Percentiles rank a stretch among this genome's conserved stretches.
phyloP scores from a whole-genome alignment of 2,329 filamentous ascomycete species.

The Ophiocordyceps camponoti-leonardi region DNA sequence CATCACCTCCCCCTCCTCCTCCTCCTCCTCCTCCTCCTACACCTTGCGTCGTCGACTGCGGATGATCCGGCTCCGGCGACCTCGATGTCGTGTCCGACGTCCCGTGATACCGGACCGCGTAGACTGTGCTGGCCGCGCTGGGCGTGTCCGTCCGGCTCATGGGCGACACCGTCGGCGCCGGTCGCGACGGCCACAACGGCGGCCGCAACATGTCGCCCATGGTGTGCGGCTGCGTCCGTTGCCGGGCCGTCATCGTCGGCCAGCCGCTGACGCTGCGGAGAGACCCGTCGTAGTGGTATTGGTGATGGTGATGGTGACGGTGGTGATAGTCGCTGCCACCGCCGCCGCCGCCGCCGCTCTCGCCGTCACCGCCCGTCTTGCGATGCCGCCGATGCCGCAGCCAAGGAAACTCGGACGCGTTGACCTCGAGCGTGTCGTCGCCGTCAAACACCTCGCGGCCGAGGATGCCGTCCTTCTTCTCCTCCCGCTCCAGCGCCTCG shows the following conservation, averaged over 20 bases:
- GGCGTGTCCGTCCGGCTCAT: slow-evolving; percentile 44
- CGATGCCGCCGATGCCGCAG: slow-evolving; percentile 16
- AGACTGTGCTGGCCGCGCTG: slow-evolving; percentile 46
- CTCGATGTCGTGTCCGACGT: slow-evolving; percentile 32
- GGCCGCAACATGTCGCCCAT: slow-evolving; percentile 25
- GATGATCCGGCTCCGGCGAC: slow-evolving; percentile 25
- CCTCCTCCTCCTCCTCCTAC: slow-evolving; percentile 9
- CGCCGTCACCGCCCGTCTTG: slow-evolving; percentile 11
- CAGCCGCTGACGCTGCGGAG: slow-evolving; percentile 10
- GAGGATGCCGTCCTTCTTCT: slow-evolving; percentile 84
- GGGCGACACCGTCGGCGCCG: slow-evolving; percentile 35
- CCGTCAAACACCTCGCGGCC: slow-evolving; percentile 86
- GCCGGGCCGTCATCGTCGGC: slow-evolving; percentile 9
- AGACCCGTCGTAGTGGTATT: slow-evolving; percentile 9
- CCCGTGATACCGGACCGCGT: slow-evolving; percentile 43
- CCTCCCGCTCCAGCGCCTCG: slow-evolving; percentile 78
- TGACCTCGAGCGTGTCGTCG: slow-evolving; percentile 70
- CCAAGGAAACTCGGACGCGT: slow-evolving; percentile 33
- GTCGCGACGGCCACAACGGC: slow-evolving; percentile 37
- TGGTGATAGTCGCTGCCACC: slow-evolving; percentile 9
- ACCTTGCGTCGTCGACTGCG: slow-evolving; percentile 3
- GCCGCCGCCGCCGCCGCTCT: slow-evolving; percentile 13
- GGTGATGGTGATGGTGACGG: neutral
- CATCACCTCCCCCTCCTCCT: slow-evolving; percentile 2
- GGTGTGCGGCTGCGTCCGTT: slow-evolving; percentile 2